Evolutionary conservation across 306 rosid genomes (phyloP).

Genomic region (Canavalia ensiformis): DNA sequence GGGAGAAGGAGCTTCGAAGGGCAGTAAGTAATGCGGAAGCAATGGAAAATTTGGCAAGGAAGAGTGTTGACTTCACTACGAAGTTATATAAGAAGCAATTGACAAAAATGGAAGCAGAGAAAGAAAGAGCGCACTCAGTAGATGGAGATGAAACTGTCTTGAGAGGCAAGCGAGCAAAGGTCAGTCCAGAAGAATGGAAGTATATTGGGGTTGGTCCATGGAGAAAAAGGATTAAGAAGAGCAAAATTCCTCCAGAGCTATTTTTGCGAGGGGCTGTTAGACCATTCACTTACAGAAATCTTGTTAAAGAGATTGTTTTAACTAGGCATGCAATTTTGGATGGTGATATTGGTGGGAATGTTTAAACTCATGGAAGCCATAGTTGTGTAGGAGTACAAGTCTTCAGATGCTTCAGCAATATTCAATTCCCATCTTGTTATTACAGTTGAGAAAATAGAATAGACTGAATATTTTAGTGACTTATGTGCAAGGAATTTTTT

Average conservation of each 20-base stretch:
- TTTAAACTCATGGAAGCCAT: constrained; percentile 32
- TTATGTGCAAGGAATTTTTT: not conserved
- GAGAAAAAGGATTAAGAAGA: constrained; percentile 80
- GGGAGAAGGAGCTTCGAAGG: constrained; percentile 71
- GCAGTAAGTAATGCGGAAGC: constrained; percentile 68
- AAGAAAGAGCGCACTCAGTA: constrained; percentile 34
- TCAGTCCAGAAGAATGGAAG: constrained; percentile 85
- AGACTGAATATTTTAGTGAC: constrained; percentile 29
- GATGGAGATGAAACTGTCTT: constrained; percentile 73
- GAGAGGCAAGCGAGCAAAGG: constrained; percentile 82
- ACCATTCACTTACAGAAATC: constrained; percentile 79
- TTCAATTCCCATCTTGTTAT: constrained; percentile 40
- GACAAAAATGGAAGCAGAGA: constrained; percentile 41
- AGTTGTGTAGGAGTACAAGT: constrained; percentile 21
- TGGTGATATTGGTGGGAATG: constrained; percentile 71
- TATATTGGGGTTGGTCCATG: constrained; percentile 79
- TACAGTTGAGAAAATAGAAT: constrained; percentile 38
- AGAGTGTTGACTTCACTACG: constrained; percentile 46
- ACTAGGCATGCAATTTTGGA: constrained; percentile 93
- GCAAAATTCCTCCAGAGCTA: constrained; percentile 81
- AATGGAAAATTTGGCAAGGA: constrained; percentile 73
- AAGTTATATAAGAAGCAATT: constrained; percentile 52
- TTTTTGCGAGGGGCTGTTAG: constrained; percentile 83
- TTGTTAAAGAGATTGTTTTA: constrained; percentile 92
- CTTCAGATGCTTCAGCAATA: constrained; percentile 38